Base-by-base conservation (phyloP, 2,329 filamentous ascomycete genomes). In the Lecanicillium sp. region DNA sequence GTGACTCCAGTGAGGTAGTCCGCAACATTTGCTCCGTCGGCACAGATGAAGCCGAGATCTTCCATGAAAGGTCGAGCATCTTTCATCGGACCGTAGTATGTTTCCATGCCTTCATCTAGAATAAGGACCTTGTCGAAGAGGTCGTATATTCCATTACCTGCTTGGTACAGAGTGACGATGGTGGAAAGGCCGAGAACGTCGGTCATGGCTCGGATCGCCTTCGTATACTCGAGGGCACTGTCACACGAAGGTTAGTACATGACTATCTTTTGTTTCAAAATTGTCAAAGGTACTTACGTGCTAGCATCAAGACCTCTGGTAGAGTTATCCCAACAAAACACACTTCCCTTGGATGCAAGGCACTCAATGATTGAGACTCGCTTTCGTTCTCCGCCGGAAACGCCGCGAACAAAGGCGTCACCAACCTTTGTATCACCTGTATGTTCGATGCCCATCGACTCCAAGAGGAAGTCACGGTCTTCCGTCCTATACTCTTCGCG, bases 91-190 rank as follows among this genome's bases (percentile, higher is more conserved):
- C 81, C 81, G 45, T 81, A 84, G 60, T 72, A 85, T 33, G 83
- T 68, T 47, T 84, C 57, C 44, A 77, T 75, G 33, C 81, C 81
- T 41, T 77, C 71, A 33, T 84, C 79, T 4, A 85, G 66, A 8
- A 85, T 71, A 1, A 84, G 64, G 0, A 84, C 79, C 51, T 84
- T 85, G 53, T 85, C 79, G 52, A 85, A 84, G 0, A 79, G 66
- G 18, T 81, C 64, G 53, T 82, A 84, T 42, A 85, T 84, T 17
- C 72, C 77, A 40, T 85, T 81, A 5, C 78, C 77, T 3, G 81
- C 81, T 51, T 85, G 81, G 52, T 86, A 85, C 0, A 84, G 63
- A 0, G 78, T 81, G 11, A 81, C 75, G 33, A 82, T 74, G 1
- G 76, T 72, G 0, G 76, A 62, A 4, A 81, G 60, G 0, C 76